Evolutionary conservation across 768 basidiomycete species (phyloP).

Genomic region (Tephrocybe sp.): DNA sequence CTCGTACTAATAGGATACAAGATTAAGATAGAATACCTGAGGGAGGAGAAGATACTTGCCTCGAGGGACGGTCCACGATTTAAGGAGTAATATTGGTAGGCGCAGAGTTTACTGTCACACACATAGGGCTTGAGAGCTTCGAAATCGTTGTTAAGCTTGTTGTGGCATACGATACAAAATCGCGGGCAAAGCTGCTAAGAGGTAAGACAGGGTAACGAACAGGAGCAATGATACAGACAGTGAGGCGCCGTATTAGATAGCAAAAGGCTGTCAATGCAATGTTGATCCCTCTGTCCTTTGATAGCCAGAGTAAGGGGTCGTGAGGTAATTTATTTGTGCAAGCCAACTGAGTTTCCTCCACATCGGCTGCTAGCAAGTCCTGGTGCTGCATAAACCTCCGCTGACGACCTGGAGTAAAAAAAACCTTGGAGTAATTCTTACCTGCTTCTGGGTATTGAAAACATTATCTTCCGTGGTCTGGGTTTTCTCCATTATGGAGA

Average conservation of each 20-base stretch:
- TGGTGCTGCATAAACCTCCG: slow-evolving; percentile 13
- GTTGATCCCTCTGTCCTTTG: slow-evolving; percentile 41
- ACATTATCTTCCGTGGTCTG: slow-evolving; percentile 41
- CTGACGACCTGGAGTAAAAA: background rate
- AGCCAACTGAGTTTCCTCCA: slow-evolving; percentile 35
- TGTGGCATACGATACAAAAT: slow-evolving; percentile 76
- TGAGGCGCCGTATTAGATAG: slow-evolving; percentile 62
- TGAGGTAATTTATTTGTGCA: slow-evolving; percentile 45
- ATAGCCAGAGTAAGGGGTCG: slow-evolving; percentile 45
- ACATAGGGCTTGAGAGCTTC: slow-evolving; percentile 74
- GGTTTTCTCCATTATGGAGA: slow-evolving; percentile 39
- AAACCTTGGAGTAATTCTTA: slow-evolving; percentile 16
- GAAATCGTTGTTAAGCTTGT: slow-evolving; percentile 46
- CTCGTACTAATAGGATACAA: slow-evolving; percentile 48
- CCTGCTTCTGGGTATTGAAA: slow-evolving; percentile 27
- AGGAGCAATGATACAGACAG: slow-evolving; percentile 32
- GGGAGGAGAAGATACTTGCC: slow-evolving; percentile 28
- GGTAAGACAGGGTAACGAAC: background rate
- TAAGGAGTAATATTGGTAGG: slow-evolving; percentile 65
- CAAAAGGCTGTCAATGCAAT: slow-evolving; percentile 60
- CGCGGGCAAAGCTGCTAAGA: slow-evolving; percentile 55
- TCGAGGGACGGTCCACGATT: slow-evolving; percentile 68
- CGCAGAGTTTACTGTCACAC: slow-evolving; percentile 61
- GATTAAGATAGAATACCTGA: background rate
- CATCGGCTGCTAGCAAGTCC: slow-evolving; percentile 40